A percentile compares a stretch with the other conserved stretches of the same genome.
phyloP scores from a whole-genome alignment of 108 stramenopile species.

The Cyclostephanos tholiformis region DNA sequence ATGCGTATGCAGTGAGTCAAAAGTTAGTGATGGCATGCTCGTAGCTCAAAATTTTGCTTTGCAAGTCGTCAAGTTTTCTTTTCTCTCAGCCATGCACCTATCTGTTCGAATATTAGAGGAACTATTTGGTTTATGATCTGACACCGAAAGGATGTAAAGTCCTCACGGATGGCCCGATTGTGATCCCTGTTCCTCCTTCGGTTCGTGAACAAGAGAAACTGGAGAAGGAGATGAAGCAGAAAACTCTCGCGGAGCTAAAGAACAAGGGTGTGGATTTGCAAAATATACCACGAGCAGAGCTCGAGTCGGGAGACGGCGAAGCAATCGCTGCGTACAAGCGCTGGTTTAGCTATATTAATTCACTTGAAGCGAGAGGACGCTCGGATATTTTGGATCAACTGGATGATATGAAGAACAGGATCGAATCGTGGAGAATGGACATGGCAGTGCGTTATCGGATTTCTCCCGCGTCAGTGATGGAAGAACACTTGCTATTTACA shows the following conservation, averaged over 20 bases:
- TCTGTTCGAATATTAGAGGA: constrained; percentile 2
- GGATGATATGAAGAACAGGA: constrained; percentile 59
- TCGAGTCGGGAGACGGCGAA: constrained; percentile 75
- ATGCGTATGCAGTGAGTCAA: constrained; percentile 23
- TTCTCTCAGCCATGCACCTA: not conserved
- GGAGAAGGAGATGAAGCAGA: constrained; percentile 57
- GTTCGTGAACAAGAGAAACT: constrained; percentile 61
- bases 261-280: constrained; percentile 56
- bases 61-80: constrained; percentile 22
- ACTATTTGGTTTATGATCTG: constrained; percentile 42
- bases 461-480: constrained; percentile 71
- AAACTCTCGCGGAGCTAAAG: constrained; percentile 50
- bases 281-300: constrained; percentile 67
- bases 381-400: constrained; percentile 53
- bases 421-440: constrained; percentile 68
- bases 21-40: not conserved
- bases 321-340: constrained; percentile 67
- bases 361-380: constrained; percentile 36
- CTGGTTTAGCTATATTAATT: constrained; percentile 64
- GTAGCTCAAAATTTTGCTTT: constrained; percentile 13
- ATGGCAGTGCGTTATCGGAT: constrained; percentile 59
- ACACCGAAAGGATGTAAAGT: constrained; percentile 50
- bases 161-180: constrained; percentile 41
- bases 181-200: constrained; percentile 71
- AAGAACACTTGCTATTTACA: constrained; percentile 61